Evolutionary conservation across 805 yeast species (phyloP).

Genomic region (Hyphopichia homilentoma): DNA sequence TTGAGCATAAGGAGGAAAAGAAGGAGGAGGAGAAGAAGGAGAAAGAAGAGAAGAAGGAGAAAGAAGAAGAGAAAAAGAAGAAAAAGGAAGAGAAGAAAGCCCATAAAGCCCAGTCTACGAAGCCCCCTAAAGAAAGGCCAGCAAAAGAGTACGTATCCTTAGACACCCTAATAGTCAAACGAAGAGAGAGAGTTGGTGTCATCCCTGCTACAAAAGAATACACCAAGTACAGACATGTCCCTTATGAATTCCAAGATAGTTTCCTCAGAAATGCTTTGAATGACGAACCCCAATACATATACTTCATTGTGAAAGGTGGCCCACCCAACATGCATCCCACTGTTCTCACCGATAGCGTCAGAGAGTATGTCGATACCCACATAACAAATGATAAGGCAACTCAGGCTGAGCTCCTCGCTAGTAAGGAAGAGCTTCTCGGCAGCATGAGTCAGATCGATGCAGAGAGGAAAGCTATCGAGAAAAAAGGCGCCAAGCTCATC

Average conservation of each 20-base stretch:
- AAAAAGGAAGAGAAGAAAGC: background rate
- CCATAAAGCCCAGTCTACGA: background rate
- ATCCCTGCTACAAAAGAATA: background rate
- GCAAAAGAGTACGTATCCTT: background rate
- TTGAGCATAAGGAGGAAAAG: background rate
- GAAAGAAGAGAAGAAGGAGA: background rate
- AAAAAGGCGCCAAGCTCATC: constrained; percentile 1
- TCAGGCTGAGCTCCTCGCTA: background rate
- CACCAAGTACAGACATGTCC: background rate
- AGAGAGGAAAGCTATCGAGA: background rate
- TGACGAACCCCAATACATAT: background rate
- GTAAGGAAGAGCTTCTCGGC: background rate
- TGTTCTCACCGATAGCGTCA: background rate
- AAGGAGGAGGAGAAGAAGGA: background rate
- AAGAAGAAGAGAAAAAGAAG: background rate
- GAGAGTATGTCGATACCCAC: background rate
- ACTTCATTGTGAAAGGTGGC: background rate
- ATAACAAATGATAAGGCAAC: background rate
- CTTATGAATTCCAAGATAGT: background rate
- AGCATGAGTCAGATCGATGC: background rate
- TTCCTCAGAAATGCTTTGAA: constrained; percentile 1
- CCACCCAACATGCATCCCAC: background rate
- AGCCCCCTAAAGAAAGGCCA: background rate
- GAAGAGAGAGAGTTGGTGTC: background rate
- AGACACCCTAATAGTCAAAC: background rate